A percentile compares a stretch with the other conserved stretches of the same genome.
Conservation (phyloP, 129 eudicot species). For the Arctium minus region DNA sequence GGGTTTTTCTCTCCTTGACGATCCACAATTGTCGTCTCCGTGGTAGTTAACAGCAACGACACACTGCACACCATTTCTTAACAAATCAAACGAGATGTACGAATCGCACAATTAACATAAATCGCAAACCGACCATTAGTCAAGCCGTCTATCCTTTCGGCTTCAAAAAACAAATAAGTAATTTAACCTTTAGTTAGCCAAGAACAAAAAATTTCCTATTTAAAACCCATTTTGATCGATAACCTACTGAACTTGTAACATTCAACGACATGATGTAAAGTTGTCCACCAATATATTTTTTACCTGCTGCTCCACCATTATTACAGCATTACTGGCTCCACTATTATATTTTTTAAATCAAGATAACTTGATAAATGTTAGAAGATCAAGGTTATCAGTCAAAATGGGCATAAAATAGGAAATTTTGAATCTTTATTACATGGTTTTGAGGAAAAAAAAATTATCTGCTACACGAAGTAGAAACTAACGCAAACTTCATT, state of each 20-base stretch:
- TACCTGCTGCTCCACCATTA: neutral
- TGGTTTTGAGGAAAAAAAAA: neutral
- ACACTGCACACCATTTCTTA: slow-evolving; percentile 39
- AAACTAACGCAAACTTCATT: neutral
- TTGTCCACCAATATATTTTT: neutral
- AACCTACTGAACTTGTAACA: neutral
- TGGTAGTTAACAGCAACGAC: slow-evolving; percentile 69
- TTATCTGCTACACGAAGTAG: neutral
- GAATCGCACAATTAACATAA: neutral
- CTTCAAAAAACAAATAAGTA: neutral
- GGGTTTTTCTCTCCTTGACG: slow-evolving; percentile 66
- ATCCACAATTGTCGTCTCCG: slow-evolving; percentile 68
- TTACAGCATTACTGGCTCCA: neutral
- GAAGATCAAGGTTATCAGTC: neutral
- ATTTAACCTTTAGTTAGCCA: neutral
- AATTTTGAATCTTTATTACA: neutral
- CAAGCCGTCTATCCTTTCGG: neutral
- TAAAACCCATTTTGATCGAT: neutral
- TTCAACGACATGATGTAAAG: neutral
- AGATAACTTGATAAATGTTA: neutral
- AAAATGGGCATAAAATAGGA: neutral
- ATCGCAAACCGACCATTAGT: neutral
- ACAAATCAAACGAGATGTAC: neutral
- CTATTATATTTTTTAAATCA: neutral
- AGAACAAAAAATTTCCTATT: neutral